Evolutionary conservation across 441 rosid genomes (phyloP).

Genomic region (Bruguiera hainesii): DNA sequence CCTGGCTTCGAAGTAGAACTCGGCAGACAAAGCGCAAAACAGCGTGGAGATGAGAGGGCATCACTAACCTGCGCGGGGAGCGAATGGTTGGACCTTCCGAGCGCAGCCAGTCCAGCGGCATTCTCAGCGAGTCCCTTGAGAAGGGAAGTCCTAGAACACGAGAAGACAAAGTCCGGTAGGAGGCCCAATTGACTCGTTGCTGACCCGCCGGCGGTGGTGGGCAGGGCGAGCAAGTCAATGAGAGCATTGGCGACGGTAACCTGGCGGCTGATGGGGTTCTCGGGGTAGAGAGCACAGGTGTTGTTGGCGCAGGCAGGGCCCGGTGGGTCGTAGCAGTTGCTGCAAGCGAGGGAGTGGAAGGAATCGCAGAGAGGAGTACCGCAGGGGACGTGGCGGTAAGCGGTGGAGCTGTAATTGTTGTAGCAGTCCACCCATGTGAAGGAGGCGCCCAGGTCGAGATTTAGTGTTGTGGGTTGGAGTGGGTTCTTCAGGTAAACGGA

Average conservation of each 20-base stretch:
- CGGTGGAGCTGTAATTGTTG: constrained; percentile 2
- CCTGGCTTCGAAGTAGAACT: constrained; percentile 28
- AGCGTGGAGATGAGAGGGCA: constrained; percentile 39
- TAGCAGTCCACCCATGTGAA: constrained; percentile 18
- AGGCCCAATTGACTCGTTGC: constrained; percentile 27
- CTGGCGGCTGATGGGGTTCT: constrained; percentile 37
- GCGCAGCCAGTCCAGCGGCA: constrained; percentile 49
- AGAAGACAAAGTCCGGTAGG: constrained; percentile 31
- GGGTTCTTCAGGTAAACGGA: constrained; percentile 14
- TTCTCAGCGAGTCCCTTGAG: constrained; percentile 43
- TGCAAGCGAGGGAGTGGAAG: constrained; percentile 1
- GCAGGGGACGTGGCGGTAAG: constrained; percentile 1
- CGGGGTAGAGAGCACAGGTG: constrained; percentile 39
- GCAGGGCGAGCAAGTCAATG: constrained; percentile 34
- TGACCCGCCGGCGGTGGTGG: constrained; percentile 34
- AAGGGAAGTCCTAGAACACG: constrained; percentile 38
- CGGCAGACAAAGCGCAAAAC: constrained; percentile 48
- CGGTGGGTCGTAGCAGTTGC: constrained; percentile 15
- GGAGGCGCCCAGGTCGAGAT: constrained; percentile 17
- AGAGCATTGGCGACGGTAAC: constrained; percentile 41
- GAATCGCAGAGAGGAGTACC: not conserved
- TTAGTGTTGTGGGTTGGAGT: constrained; percentile 12
- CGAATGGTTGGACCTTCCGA: constrained; percentile 40
- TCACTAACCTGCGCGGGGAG: constrained; percentile 43
- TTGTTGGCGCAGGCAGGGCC: constrained; percentile 50